Percentiles rank a stretch among this genome's conserved stretches.
Conservation (phyloP, 148 eudicot genomes). For the Selenicereus undatus region DNA sequence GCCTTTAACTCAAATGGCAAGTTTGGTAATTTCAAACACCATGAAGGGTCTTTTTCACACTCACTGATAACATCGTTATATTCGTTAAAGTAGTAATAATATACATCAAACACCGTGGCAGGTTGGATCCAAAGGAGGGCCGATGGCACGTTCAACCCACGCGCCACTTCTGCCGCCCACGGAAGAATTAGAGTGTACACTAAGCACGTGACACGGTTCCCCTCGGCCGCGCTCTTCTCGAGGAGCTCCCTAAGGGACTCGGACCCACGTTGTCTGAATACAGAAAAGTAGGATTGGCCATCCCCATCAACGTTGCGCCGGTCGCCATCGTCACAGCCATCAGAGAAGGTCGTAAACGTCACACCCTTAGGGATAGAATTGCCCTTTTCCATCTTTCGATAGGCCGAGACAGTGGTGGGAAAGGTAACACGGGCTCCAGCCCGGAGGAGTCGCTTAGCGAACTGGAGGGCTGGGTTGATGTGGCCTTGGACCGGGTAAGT, state of each 20-base stretch:
- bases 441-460: constrained; percentile 37
- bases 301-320: constrained; percentile 15
- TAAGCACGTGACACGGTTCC: constrained; percentile 43
- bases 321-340: constrained; percentile 48
- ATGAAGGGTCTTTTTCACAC: constrained; percentile 30
- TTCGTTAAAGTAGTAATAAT: constrained; percentile 47
- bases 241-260: constrained; percentile 23
- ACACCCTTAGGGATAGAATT: constrained; percentile 28
- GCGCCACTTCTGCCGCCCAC: constrained; percentile 60
- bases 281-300: constrained; percentile 14
- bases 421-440: constrained; percentile 43
- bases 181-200: constrained; percentile 50
- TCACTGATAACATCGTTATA: constrained; percentile 24
- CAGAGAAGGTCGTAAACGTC: constrained; percentile 36
- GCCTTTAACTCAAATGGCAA: constrained; percentile 31
- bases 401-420: constrained; percentile 33
- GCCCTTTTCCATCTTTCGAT: constrained; percentile 21
- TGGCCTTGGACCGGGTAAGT: constrained; percentile 52
- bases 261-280: constrained; percentile 28
- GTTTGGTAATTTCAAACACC: constrained; percentile 41
- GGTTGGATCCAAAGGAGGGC: constrained; percentile 66
- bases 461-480: constrained; percentile 57
- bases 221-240: constrained; percentile 27
- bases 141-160: constrained; percentile 36
- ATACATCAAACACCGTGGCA: constrained; percentile 43